Base-by-base conservation (phyloP, 345 rosid genomes). In the Linum tenue region DNA sequence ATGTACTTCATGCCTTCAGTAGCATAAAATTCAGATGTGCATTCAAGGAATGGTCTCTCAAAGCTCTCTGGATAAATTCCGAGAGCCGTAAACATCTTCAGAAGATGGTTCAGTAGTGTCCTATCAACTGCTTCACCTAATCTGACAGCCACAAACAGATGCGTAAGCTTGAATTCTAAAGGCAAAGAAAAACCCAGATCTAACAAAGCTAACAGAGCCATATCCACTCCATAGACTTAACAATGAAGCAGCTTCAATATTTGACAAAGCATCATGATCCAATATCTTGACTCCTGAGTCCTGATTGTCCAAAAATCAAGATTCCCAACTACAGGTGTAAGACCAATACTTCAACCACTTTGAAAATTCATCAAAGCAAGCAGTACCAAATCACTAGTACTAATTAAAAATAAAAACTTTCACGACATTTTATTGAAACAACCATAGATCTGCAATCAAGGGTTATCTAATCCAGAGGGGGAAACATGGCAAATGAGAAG, bases 1-100 rank as follows among this genome's bases (percentile, higher is more conserved):
- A 90, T 88, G 80, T 82, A 88, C 73, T 83, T 85, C 97, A 86
- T 87, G 70, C 99, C 99, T 78, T 94, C 99, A 51, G 99, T 79
- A 8, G 91, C 96, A 86, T 90, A 94, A 83, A 88, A 94, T 76
- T 86, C 99, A 14, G 96, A 90, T 58, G 97, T 94, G 71, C 88
- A 71, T 70, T 88, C 96, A 64, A 94, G 92, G 81, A 94, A 94
- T 62, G 85, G 85, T 72, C 83, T 92, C 80, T 92, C 97, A 85
- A 92, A 92, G 80, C 87, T 88, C 72, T 92, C 96, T 37, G 85
- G 65, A 85, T 94, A 94, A 75, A 90, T 94, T 67, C 96, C 99
- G 69, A 94, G 82, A 64, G 99, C 85, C 16, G 95, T 90, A 76
- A 94, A 88, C 99, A 94, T 94, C 96, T 94, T 94, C 75, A 94